phyloP scores from a whole-genome alignment of 2,329 filamentous ascomycete genomes.

The Clarireedia monteithiana region DNA sequence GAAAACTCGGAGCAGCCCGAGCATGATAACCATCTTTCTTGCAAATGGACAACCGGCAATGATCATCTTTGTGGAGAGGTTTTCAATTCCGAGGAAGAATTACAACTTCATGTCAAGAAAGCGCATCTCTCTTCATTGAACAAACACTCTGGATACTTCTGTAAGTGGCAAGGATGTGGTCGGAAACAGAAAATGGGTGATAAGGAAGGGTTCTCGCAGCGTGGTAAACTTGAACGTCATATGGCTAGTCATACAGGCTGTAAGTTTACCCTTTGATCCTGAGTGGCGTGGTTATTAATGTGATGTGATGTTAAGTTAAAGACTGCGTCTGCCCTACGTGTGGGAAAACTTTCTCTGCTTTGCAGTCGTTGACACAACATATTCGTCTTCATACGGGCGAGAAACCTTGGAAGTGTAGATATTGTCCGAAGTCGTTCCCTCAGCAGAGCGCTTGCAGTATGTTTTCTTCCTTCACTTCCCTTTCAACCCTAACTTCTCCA shows the following conservation, averaged over 20 bases:
- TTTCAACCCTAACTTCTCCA: no score
- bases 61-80: slow-evolving; percentile 14
- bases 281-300: background rate
- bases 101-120: slow-evolving; percentile 48
- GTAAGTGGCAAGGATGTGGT: slow-evolving; percentile 48
- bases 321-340: slow-evolving; percentile 50
- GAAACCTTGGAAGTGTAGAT: slow-evolving; percentile 51
- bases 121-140: slow-evolving; percentile 40
- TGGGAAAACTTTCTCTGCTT: slow-evolving; percentile 52
- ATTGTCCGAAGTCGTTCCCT: slow-evolving; percentile 52
- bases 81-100: slow-evolving; percentile 32
- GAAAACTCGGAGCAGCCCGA: background rate
- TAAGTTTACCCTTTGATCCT: slow-evolving; percentile 32
- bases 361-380: slow-evolving; percentile 61
- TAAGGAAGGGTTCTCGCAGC: slow-evolving; percentile 46
- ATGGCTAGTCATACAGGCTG: slow-evolving; percentile 58
- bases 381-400: slow-evolving; percentile 58
- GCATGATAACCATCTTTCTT: slow-evolving; percentile 14
- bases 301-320: slow-evolving; percentile 39
- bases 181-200: slow-evolving; percentile 29
- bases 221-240: slow-evolving; percentile 57
- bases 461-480: background rate
- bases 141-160: slow-evolving; percentile 43
- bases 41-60: slow-evolving; percentile 20
- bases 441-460: slow-evolving; percentile 60